Base-by-base conservation (phyloP, 768 basidiomycete species). In the Psilocybe tampanensis region DNA sequence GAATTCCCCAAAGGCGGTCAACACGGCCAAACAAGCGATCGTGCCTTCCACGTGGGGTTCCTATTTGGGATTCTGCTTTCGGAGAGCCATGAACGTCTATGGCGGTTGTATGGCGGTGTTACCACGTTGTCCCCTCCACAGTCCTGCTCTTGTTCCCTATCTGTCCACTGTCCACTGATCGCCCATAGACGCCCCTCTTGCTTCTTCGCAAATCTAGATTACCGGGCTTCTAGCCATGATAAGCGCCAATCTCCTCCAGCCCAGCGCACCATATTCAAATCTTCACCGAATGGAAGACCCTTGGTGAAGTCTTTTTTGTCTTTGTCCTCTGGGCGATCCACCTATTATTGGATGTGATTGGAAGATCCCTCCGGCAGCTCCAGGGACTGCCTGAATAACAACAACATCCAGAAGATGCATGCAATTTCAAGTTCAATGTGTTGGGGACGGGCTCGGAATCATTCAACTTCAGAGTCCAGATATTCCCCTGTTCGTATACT, bases 51-150 rank as follows among this genome's bases (percentile, higher is more conserved):
- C 63, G 61, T 64, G 64, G 58, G 47, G 55, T 62, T 62, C 66
- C 66, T 64, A 51, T 66, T 66, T 65, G 60, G 52, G 69, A 60
- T 58, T 60, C 49, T 53, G 50, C 61, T 61, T 34, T 63, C 70
- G 71, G 72, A 57, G 59, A 41, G 41, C 59, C 33, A 45, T 29
- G 57, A 56, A 47, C 59, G 59, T 53, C 68, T 68, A 70, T 65
- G 71, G 74, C 74, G 51, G 68, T 59, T 54, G 43, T 67, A 69
- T 66, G 70, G 72, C 72, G 50, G 67, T 54, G 53, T 55, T 21
- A 19, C 47, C 58, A 59, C 58, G 58, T 55, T 59, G 26, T 55
- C 52, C 42, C 45, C 32, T 45, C 49, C 22, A 51, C 49, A 49
- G 39, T 48, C n/a, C 47, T n/a, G 48, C 59, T 56, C 58, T 52